Conservation (phyloP, 345 rosid genomes). For the Brassica juncea region DNA sequence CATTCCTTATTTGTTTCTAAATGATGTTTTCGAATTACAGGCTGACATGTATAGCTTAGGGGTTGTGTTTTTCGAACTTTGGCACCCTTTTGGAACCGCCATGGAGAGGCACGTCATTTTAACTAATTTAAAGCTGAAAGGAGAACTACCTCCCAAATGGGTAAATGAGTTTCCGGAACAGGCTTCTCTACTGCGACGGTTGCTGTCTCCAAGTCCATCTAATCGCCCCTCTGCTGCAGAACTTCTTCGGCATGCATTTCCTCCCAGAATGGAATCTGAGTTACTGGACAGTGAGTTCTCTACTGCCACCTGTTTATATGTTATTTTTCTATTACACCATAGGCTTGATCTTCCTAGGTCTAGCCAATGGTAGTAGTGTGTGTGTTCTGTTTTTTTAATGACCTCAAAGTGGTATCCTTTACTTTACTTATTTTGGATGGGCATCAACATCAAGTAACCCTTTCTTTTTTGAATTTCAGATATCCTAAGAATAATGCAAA, state of each 20-base stretch:
- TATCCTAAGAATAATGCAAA: constrained; percentile 76
- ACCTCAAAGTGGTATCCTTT: neutral
- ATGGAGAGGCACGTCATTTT: constrained; percentile 84
- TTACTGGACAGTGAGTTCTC: constrained; percentile 72
- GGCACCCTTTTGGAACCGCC: constrained; percentile 94
- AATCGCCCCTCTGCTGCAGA: constrained; percentile 95
- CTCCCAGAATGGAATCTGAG: constrained; percentile 92
- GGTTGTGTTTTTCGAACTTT: constrained; percentile 88
- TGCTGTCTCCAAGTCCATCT: constrained; percentile 95
- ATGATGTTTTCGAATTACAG: constrained; percentile 48
- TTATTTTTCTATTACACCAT: constrained; percentile 4
- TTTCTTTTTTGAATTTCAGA: constrained; percentile 53
- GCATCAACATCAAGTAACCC: constrained; percentile 34
- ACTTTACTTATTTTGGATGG: neutral
- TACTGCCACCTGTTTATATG: neutral
- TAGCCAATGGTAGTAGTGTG: constrained; percentile 6
- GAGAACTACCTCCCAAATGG: constrained; percentile 84
- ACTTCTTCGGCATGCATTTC: constrained; percentile 77
- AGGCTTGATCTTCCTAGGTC: constrained; percentile 10
- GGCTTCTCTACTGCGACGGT: constrained; percentile 64
- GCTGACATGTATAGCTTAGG: constrained; percentile 99
- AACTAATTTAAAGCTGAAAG: constrained; percentile 81
- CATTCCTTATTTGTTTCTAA: neutral
- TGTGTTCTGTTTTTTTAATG: neutral
- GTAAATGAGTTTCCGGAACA: constrained; percentile 83